These are phyloP conservation scores for Tetracladium marchalianum DNA, from an alignment of 495 filamentous ascomycete genomes.

Conservation along the genomic window DNA sequence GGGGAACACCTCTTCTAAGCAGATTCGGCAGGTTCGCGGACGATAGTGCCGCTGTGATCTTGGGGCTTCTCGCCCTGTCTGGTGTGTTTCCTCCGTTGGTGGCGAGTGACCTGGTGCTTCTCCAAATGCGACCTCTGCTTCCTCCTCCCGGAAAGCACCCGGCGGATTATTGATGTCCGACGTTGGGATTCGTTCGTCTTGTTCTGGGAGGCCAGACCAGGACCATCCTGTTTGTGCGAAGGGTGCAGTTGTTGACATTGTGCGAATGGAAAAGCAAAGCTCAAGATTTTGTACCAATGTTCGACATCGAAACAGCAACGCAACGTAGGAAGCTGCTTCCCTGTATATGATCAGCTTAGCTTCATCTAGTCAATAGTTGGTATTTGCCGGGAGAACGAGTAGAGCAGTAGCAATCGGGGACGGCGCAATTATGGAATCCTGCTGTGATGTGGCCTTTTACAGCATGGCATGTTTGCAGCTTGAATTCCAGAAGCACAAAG, in stretches of 20 bases:
- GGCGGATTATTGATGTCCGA: not conserved
- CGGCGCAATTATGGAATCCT: not conserved
- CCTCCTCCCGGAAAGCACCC: constrained; percentile 1
- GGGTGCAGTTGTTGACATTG: constrained; percentile 1
- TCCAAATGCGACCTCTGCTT: not conserved
- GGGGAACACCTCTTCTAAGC: constrained; percentile 73
- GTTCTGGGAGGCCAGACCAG: constrained; percentile 4
- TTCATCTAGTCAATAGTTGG: not conserved
- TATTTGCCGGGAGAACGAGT: not conserved
- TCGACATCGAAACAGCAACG: constrained; percentile 8
- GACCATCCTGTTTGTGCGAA: constrained; percentile 4
- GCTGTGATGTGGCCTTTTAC: not conserved
- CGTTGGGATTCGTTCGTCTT: not conserved
- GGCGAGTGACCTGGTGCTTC: not conserved
- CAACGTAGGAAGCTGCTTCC: constrained; percentile 4
- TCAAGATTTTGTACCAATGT: not conserved
- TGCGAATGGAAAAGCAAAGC: not conserved
- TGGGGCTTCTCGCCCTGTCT: constrained; percentile 18
- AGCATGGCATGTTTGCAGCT: not conserved
- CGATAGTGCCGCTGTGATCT: constrained; percentile 42
- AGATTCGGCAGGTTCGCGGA: constrained; percentile 81
- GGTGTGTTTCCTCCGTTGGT: constrained; percentile 1
- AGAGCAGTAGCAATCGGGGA: not conserved
- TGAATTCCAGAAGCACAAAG: constrained; percentile 1
- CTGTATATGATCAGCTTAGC: constrained; percentile 2